Percentiles rank a stretch among this genome's conserved stretches.
Evolutionary conservation across 768 basidiomycete species (phyloP).

Genomic region (Tulasnella sp.): DNA sequence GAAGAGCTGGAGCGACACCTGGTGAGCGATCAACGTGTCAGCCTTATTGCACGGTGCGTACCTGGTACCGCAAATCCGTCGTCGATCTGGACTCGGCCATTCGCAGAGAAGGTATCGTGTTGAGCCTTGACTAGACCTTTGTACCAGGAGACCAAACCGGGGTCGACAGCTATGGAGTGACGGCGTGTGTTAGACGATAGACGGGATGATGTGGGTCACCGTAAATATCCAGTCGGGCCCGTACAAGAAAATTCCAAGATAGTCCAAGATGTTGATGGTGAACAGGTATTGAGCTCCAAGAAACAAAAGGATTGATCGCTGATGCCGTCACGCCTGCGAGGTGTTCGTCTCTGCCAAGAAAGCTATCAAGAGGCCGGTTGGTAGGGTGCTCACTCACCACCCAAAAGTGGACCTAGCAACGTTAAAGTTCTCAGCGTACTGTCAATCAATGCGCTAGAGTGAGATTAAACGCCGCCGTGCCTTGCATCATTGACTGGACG

Average conservation of each 20-base stretch:
- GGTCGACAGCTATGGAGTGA: background rate
- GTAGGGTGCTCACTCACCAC: background rate
- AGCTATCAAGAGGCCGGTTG: background rate
- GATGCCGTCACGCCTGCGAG: background rate
- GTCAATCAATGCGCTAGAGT: constrained; percentile 46
- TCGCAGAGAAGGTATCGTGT: background rate
- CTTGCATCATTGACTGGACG: constrained; percentile 44
- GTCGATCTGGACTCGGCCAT: background rate
- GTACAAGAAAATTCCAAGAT: background rate
- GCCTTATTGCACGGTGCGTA: background rate
- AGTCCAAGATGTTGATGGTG: background rate
- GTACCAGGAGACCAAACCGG: background rate
- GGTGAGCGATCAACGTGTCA: background rate
- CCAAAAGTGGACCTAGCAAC: constrained; percentile 2
- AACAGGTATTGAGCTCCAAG: background rate
- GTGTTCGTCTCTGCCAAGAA: background rate
- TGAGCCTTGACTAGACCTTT: background rate
- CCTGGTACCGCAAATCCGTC: constrained; percentile 9
- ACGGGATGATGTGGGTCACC: background rate
- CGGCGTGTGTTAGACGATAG: background rate
- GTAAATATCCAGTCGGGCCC: background rate
- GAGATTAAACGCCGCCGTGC: constrained; percentile 37
- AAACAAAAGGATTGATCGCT: background rate
- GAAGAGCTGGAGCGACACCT: background rate
- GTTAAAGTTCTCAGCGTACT: background rate